These are phyloP conservation scores for Schrenkiella parvula DNA, from an alignment of 345 rosid species.

Conservation along the genomic window DNA sequence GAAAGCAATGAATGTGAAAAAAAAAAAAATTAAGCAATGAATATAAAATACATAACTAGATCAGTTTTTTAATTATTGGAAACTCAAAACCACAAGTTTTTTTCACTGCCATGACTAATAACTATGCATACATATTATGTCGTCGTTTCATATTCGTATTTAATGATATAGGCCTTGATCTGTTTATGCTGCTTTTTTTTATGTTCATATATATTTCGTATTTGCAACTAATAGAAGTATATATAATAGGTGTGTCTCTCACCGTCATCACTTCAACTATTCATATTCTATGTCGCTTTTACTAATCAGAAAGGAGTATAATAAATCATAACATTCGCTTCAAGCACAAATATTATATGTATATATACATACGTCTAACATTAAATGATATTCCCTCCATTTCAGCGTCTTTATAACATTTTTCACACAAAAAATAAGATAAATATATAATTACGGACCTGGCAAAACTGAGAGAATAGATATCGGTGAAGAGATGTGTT, in stretches of 20 bases:
- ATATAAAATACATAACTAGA: constrained; percentile 24
- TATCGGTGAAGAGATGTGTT: constrained; percentile 40
- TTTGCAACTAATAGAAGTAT: background rate
- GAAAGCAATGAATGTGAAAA: constrained; percentile 10
- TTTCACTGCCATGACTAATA: constrained; percentile 19
- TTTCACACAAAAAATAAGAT: background rate
- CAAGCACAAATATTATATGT: background rate
- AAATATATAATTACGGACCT: constrained; percentile 32
- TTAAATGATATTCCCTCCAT: background rate
- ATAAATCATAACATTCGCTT: background rate
- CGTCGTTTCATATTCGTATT: constrained; percentile 18
- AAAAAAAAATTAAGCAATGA: no score
- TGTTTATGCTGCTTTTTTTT: background rate
- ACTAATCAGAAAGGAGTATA: background rate
- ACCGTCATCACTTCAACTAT: background rate
- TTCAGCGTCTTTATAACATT: background rate
- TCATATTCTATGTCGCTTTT: background rate
- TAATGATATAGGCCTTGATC: constrained; percentile 7
- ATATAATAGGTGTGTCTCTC: constrained; percentile 1
- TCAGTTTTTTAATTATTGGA: background rate
- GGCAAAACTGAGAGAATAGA: constrained; percentile 44
- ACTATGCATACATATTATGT: constrained; percentile 12
- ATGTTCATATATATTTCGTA: background rate
- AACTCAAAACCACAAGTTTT: constrained; percentile 6
- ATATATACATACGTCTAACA: background rate